Evolutionary conservation across 768 basidiomycete species (phyloP).

Genomic region (Boletus tylopilopsis): DNA sequence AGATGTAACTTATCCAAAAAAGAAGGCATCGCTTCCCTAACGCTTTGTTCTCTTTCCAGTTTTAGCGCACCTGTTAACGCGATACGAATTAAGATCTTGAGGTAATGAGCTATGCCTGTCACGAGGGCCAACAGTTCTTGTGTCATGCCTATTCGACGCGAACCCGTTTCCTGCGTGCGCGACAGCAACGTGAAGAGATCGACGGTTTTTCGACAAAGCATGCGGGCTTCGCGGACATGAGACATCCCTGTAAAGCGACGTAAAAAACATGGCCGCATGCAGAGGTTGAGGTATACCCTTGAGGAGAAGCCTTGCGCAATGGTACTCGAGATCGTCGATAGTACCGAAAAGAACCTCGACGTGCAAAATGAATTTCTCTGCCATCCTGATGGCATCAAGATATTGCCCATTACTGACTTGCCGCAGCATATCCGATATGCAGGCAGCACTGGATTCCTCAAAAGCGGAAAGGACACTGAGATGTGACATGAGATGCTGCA

Average conservation of each 20-base stretch:
- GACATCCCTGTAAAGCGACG: conserved; percentile 71
- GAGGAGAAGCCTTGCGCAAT: conserved; percentile 72
- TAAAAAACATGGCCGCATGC: conserved; percentile 9
- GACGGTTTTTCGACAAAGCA: conserved; percentile 98
- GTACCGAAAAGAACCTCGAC: conserved; percentile 97
- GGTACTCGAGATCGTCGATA: conserved; percentile 92
- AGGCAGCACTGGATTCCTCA: conserved; percentile 98
- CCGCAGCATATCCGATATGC: conserved; percentile 97
- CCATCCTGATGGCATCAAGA: conserved; percentile 95
- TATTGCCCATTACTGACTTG: conserved; percentile 97
- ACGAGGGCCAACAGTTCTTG: conserved; percentile 96
- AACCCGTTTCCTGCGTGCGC: conserved; percentile 90
- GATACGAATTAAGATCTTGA: conserved; percentile 98
- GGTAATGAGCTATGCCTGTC: conserved; percentile 97
- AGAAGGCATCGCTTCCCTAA: conserved; percentile 77
- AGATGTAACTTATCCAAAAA: conserved; percentile 93
- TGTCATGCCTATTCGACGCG: conserved; percentile 92
- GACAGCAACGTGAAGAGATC: conserved; percentile 96
- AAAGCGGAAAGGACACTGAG: conserved; percentile 89
- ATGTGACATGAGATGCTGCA: conserved; percentile 9
- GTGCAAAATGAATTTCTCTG: conserved; percentile 97
- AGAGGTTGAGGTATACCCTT: conserved; percentile 61
- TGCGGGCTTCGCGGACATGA: conserved; percentile 95
- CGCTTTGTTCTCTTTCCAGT: conserved; percentile 86
- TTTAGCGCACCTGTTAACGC: conserved; percentile 94